phyloP scores from a whole-genome alignment of 75 land plant genomes.

The Pinus tabuliformis region DNA sequence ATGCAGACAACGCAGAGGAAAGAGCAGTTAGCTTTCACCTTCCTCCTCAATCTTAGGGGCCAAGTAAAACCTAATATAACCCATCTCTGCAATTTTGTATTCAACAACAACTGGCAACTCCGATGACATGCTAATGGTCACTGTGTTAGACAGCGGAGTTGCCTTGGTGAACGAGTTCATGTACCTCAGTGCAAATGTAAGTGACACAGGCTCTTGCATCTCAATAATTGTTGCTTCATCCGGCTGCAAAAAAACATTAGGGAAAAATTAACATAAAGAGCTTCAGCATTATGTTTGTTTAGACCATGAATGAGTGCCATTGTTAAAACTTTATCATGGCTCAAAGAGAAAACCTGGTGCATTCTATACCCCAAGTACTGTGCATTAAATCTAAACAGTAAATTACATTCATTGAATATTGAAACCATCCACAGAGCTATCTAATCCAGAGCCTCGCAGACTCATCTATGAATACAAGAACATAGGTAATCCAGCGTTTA shows the following conservation, averaged over 20 bases:
- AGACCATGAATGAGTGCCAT: too few species aligned
- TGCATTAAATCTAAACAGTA: too few species aligned
- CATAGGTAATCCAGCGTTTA: too few species aligned
- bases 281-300: too few species aligned
- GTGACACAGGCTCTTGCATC: constrained; percentile 92
- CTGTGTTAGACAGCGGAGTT: constrained; percentile 77
- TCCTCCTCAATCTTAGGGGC: constrained; percentile 99
- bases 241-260: constrained; percentile 45
- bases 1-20: too few species aligned
- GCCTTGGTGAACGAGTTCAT: constrained; percentile 98
- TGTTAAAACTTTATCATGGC: too few species aligned
- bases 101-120: constrained; percentile 96
- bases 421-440: too few species aligned
- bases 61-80: constrained; percentile 86
- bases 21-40: constrained; percentile 25
- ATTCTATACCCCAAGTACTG: too few species aligned
- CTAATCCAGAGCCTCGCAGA: too few species aligned
- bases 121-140: constrained; percentile 85
- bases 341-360: too few species aligned
- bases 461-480: too few species aligned
- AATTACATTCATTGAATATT: too few species aligned
- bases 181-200: constrained; percentile 96
- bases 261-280: not conserved
- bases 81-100: constrained; percentile 99
- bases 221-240: constrained; percentile 87